Evolutionary conservation across 768 basidiomycete genomes (phyloP).

Genomic region (Hydnum rufescens): DNA sequence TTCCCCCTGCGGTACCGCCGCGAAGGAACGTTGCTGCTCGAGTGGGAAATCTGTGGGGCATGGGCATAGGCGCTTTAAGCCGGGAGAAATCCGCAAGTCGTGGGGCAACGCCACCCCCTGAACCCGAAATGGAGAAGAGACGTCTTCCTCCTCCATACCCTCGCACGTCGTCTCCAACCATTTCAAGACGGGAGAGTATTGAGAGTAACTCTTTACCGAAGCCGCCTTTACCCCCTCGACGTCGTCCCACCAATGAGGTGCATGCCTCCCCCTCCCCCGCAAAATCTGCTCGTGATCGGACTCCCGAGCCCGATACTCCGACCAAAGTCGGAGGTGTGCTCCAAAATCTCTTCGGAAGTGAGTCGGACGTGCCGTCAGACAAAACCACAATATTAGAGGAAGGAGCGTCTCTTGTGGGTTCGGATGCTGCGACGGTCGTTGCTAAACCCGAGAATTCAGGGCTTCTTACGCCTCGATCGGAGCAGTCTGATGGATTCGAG

Average conservation of each 20-base stretch:
- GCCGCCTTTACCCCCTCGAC: background rate
- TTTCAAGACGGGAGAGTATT: background rate
- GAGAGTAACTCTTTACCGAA: background rate
- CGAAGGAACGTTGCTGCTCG: constrained; percentile 20
- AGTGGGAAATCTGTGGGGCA: constrained; percentile 37
- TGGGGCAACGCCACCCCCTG: background rate
- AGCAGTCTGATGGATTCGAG: background rate
- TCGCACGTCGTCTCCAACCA: constrained; percentile 4
- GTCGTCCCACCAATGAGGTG: background rate
- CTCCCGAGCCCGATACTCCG: background rate
- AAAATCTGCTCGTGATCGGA: too few species aligned
- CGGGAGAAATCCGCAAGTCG: background rate
- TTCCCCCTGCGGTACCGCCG: constrained; percentile 37
- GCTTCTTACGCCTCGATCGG: background rate
- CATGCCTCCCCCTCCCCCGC: too few species aligned
- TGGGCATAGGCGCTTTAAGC: constrained; percentile 15
- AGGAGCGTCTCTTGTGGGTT: background rate
- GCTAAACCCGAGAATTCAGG: background rate
- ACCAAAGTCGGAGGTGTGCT: too few species aligned
- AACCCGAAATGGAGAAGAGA: too few species aligned
- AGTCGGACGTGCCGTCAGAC: background rate
- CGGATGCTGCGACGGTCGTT: too few species aligned
- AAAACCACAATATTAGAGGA: too few species aligned
- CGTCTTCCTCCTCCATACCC: background rate
- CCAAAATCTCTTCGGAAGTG: background rate